Percentiles rank a stretch among this genome's conserved stretches.
Evolutionary conservation across 352 stramenopile genomes (phyloP).

Genomic region (Globisporangium radiosum): DNA sequence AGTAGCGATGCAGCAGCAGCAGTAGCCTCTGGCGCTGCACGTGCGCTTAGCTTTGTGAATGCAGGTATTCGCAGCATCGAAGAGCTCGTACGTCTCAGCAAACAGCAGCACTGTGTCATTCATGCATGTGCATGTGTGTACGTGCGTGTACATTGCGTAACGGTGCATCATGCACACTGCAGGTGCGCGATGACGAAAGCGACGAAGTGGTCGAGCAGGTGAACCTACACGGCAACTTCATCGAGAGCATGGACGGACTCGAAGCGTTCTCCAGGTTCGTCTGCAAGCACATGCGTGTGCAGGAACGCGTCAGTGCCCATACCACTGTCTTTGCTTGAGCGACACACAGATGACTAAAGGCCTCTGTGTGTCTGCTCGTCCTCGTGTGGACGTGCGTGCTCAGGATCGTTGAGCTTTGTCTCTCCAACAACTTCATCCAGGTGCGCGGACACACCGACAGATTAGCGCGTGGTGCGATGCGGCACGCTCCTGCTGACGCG

Average conservation of each 20-base stretch:
- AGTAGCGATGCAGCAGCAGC: neutral
- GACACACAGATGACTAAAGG: neutral
- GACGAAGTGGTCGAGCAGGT: conserved; percentile 58
- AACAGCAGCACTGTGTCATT: neutral
- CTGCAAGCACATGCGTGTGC: neutral
- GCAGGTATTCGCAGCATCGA: conserved; percentile 27
- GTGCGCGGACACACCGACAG: conserved; percentile 11
- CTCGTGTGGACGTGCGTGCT: neutral
- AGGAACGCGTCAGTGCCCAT: too few species aligned
- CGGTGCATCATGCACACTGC: too few species aligned
- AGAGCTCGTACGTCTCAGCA: conserved; percentile 21
- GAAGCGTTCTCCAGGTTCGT: conserved; percentile 44
- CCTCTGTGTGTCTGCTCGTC: neutral
- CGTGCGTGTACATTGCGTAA: too few species aligned
- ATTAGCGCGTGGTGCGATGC: neutral
- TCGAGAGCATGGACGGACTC: conserved; percentile 60
- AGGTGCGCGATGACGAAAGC: conserved; percentile 26
- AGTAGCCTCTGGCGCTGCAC: neutral
- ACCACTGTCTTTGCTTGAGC: too few species aligned
- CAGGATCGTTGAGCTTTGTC: conserved; percentile 61
- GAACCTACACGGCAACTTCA: conserved; percentile 70
- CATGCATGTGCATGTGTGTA: neutral
- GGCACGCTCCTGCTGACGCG: conserved; percentile 1
- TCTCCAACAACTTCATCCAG: conserved; percentile 80
- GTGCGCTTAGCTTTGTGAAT: conserved; percentile 31